Conservation (phyloP, 257 asterid genomes). For the Solanum infundibuliforme region DNA sequence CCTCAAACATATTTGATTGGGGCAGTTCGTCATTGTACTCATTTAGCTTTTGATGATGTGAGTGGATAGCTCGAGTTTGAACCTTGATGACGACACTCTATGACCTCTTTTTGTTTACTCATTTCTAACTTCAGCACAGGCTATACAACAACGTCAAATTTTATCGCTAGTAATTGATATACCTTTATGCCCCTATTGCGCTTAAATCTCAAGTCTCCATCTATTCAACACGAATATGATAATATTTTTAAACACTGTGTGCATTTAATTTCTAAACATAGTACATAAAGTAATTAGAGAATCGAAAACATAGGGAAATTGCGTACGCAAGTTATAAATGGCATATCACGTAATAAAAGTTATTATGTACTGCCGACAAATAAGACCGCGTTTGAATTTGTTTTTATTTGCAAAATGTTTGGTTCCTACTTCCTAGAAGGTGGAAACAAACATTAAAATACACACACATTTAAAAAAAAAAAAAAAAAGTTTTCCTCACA, state of each 20-base stretch:
- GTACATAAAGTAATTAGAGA: background rate
- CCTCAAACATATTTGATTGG: no score
- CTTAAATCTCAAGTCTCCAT: no score
- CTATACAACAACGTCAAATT: no score
- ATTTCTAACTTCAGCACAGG: no score
- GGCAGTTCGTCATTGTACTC: no score
- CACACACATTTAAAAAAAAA: no score
- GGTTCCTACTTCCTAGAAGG: background rate
- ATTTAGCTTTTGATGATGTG: no score
- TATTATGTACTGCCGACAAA: background rate
- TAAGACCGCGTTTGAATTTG: background rate
- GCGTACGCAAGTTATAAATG: background rate
- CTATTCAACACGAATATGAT: background rate
- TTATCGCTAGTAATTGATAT: no score
- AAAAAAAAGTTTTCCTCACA: background rate
- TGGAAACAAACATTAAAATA: background rate
- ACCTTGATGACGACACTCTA: no score
- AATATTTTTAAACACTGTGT: background rate
- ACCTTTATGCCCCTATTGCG: no score
- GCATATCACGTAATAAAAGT: background rate
- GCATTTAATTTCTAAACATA: background rate
- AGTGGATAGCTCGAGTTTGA: no score
- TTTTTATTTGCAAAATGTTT: background rate
- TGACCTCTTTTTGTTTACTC: no score
- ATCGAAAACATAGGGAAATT: background rate